Evolutionary conservation across 306 rosid species (phyloP).

Genomic region (Ormosia semicastrata): DNA sequence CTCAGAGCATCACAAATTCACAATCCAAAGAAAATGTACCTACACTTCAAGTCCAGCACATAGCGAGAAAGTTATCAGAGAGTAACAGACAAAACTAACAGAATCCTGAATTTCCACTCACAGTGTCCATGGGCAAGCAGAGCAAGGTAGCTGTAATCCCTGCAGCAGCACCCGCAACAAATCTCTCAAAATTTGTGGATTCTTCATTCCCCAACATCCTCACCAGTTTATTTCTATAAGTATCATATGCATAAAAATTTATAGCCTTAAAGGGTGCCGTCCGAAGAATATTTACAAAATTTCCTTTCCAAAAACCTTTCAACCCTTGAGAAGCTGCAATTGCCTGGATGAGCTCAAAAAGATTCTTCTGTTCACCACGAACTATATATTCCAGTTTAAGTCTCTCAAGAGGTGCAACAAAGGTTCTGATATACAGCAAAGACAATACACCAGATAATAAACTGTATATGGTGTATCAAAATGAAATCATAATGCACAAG

Average conservation of each 20-base stretch:
- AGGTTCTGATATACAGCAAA: constrained; percentile 60
- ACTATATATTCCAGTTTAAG: constrained; percentile 94
- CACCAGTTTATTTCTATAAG: constrained; percentile 67
- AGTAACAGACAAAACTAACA: constrained; percentile 1
- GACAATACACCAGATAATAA: constrained; percentile 2
- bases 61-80: constrained; percentile 12
- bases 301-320: constrained; percentile 97
- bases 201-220: constrained; percentile 63
- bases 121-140: constrained; percentile 97
- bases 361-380: constrained; percentile 76
- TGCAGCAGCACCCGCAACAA: constrained; percentile 92
- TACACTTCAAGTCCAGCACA: background rate
- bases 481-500: constrained; percentile 15
- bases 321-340: constrained; percentile 87
- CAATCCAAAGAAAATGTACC: constrained; percentile 4
- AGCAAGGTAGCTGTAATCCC: constrained; percentile 85
- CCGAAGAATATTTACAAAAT: constrained; percentile 87
- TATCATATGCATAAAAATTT: constrained; percentile 88
- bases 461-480: background rate
- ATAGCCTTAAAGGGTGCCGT: constrained; percentile 95
- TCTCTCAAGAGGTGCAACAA: constrained; percentile 96
- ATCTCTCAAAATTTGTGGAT: constrained; percentile 80
- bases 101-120: constrained; percentile 36
- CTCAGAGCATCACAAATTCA: constrained; percentile 9
- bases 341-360: constrained; percentile 58